These are phyloP conservation scores for Penicillium riverlandense DNA, from an alignment of 495 filamentous ascomycete species.

Conservation along the genomic window DNA sequence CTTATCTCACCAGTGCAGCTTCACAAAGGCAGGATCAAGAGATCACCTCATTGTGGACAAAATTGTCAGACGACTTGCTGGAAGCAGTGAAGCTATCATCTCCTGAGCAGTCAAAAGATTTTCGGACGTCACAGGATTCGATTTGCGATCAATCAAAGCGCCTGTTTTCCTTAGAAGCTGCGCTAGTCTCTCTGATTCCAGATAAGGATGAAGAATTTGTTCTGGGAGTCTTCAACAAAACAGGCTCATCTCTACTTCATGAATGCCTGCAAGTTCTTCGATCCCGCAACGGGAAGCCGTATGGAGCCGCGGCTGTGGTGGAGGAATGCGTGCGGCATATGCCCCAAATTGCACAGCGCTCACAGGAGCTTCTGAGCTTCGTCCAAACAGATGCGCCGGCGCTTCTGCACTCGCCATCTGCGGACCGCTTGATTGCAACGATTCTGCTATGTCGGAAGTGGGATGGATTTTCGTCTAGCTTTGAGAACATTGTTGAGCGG, in stretches of 20 bases:
- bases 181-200: slow-evolving; percentile 28
- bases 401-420: slow-evolving; percentile 50
- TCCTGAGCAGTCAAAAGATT: slow-evolving; percentile 72
- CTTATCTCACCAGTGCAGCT: slow-evolving; percentile 26
- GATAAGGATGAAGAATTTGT: slow-evolving; percentile 18
- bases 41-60: slow-evolving; percentile 45
- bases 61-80: slow-evolving; percentile 46
- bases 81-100: slow-evolving; percentile 60
- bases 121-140: slow-evolving; percentile 58
- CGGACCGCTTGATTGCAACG: slow-evolving; percentile 33
- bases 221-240: slow-evolving; percentile 16
- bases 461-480: slow-evolving; percentile 33
- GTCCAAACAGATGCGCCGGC: slow-evolving; percentile 39
- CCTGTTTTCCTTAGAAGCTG: slow-evolving; percentile 53
- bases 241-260: slow-evolving; percentile 34
- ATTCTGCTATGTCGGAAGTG: slow-evolving; percentile 33
- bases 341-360: slow-evolving; percentile 29
- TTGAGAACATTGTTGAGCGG: slow-evolving; percentile 30
- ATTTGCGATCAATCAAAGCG: slow-evolving; percentile 53
- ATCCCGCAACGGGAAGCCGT: slow-evolving; percentile 71
- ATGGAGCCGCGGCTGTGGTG: slow-evolving; percentile 64
- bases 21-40: slow-evolving; percentile 17
- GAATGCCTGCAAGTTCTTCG: slow-evolving; percentile 43
- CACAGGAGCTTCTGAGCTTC: slow-evolving; percentile 31
- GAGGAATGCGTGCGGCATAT: slow-evolving; percentile 40